A percentile compares a stretch with the other conserved stretches of the same genome.
phyloP scores from a whole-genome alignment of 208 protist species.

The Crithidia bombi region DNA sequence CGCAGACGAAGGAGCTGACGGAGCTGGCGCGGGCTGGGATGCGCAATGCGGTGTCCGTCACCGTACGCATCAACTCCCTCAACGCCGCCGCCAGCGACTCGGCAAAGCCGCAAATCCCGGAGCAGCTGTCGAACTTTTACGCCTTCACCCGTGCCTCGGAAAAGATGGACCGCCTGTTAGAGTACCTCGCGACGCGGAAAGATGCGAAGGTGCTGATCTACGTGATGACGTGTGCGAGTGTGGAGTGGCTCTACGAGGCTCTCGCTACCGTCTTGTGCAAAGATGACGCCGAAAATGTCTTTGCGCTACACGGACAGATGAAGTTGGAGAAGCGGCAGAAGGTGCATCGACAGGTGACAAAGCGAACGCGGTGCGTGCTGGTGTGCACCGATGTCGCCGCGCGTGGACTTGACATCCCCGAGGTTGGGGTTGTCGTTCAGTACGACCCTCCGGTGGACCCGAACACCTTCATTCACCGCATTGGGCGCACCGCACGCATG shows the following conservation, averaged over 20 bases:
- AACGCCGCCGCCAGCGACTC: constrained; percentile 46
- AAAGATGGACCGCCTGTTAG: constrained; percentile 90
- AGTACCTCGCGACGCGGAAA: constrained; percentile 61
- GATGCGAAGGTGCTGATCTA: constrained; percentile 92
- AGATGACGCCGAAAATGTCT: constrained; percentile 67
- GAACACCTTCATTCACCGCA: constrained; percentile 96
- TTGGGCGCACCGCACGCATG: constrained; percentile 97
- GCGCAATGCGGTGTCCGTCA: constrained; percentile 91
- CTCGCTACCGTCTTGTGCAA: constrained; percentile 68
- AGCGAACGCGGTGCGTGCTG: constrained; percentile 82
- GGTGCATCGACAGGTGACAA: constrained; percentile 78
- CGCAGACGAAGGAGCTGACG: constrained; percentile 91
- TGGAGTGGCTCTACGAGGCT: constrained; percentile 89
- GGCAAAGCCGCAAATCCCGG: constrained; percentile 87
- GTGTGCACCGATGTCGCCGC: constrained; percentile 97
- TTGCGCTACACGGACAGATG: constrained; percentile 93
- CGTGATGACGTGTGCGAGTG: constrained; percentile 93
- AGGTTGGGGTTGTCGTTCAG: constrained; percentile 96
- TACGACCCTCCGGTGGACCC: constrained; percentile 96
- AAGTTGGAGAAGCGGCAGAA: constrained; percentile 87
- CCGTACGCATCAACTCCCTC: constrained; percentile 70
- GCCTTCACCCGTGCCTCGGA: constrained; percentile 72
- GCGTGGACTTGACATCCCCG: constrained; percentile 96
- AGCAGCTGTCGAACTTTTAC: constrained; percentile 90
- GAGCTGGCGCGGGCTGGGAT: constrained; percentile 90